These are phyloP conservation scores for Fusarium guadeloupense DNA, from an alignment of 2,329 filamentous ascomycete species.

Conservation along the genomic window DNA sequence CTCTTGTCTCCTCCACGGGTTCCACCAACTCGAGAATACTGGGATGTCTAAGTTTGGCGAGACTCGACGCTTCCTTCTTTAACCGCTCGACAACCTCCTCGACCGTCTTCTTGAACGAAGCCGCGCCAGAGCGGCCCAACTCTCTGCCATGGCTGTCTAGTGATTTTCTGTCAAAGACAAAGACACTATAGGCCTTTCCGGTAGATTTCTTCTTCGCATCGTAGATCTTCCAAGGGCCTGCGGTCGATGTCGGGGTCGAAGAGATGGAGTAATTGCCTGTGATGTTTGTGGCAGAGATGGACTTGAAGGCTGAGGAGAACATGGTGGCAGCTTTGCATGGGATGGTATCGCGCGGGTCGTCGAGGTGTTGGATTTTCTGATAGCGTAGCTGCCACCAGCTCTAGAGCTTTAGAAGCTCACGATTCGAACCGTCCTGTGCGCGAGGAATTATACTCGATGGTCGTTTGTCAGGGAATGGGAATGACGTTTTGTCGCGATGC, in stretches of 20 bases:
- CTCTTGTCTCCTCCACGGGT: constrained; percentile 92
- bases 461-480: constrained; percentile 21
- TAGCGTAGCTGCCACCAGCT: background rate
- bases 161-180: constrained; percentile 91
- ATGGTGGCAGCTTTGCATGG: constrained; percentile 59
- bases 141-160: constrained; percentile 68
- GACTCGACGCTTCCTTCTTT: constrained; percentile 88
- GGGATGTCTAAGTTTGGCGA: constrained; percentile 89
- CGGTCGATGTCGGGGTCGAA: constrained; percentile 76
- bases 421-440: background rate
- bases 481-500: constrained; percentile 37
- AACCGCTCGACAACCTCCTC: constrained; percentile 92
- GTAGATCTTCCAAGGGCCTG: constrained; percentile 97
- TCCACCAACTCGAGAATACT: constrained; percentile 92
- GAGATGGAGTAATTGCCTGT: constrained; percentile 89
- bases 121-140: constrained; percentile 57
- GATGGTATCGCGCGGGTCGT: constrained; percentile 26
- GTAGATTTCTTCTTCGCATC: constrained; percentile 97
- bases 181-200: constrained; percentile 87
- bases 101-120: constrained; percentile 79
- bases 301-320: constrained; percentile 95
- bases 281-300: constrained; percentile 90
- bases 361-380: background rate
- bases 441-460: background rate
- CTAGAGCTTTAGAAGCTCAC: background rate